Base-by-base conservation (phyloP, 768 basidiomycete species). In the Albatrellus ellisii region DNA sequence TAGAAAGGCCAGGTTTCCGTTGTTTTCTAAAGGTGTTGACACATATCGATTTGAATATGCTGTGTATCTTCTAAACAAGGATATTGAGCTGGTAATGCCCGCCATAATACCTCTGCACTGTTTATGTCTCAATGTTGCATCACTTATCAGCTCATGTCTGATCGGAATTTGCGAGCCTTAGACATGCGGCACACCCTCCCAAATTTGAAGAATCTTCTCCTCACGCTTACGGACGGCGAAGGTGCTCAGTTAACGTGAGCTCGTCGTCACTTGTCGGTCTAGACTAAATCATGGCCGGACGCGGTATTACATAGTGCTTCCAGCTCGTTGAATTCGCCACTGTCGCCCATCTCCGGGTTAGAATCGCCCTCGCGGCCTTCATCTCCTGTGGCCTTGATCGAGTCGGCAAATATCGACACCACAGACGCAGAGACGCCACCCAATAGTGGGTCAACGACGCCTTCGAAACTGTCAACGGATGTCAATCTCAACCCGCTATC, bases 31-130 rank as follows among this genome's bases (percentile, higher is more conserved):
- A 62, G 91, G 92, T 4, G 92, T 97, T 44, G 95, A 98, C 57
- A 84, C 82, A 32, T 98, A 97, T 62, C 73, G 95, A 20, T 99
- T 94, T 54, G 94, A 98, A 59, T 99, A 98, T 64, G 95, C 80
- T 3, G 94, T 98, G 4, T 98, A 91, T 59, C 62, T 99, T 31
- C 67, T 98, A 25, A 99, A 99, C 65, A 99, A 98, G 61, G 72
- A 99, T 60, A 91, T 99, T 50, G 94, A 99, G 64, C 69, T 91
- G 73, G 91, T 92, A 49, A n/a, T 46, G 70, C 49, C 31, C 22
- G 39, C 9, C 45, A 17, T 39, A 22, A 22, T 32, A 11, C 20
- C 32, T 4, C 39, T 31, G 29, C 29, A 7, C 35, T 36, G 21
- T 39, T 32, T 28, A 39, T 20, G 25, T 20, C 22, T 35, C 33